Conservation (phyloP, 2,329 filamentous ascomycete species). For the Colletotrichum echinochloae region DNA sequence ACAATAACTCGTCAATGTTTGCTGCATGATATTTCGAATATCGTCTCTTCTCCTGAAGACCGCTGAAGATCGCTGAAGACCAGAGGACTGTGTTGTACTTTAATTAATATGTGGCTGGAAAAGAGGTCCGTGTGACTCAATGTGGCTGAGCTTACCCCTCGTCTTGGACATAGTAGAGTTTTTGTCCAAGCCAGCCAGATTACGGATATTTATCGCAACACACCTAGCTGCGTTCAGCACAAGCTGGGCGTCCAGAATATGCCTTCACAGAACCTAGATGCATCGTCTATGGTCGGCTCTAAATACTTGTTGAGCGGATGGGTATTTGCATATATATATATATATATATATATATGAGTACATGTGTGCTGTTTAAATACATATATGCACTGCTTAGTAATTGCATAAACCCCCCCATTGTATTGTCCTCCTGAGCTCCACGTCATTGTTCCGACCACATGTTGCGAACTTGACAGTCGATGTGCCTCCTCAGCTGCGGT, state of each 20-base stretch:
- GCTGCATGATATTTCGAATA: neutral
- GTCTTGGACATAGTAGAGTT: neutral
- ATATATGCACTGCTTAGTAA: neutral
- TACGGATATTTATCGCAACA: neutral
- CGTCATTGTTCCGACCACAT: constrained; percentile 36
- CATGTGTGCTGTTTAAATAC: too few species aligned
- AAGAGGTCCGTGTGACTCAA: neutral
- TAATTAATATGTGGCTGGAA: constrained; percentile 17
- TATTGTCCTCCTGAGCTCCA: constrained; percentile 17
- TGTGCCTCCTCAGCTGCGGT: constrained; percentile 1
- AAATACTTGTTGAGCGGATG: neutral
- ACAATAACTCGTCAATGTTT: constrained; percentile 2
- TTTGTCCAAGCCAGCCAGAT: neutral
- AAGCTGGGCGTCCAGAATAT: too few species aligned
- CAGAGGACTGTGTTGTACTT: neutral
- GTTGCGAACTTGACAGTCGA: neutral
- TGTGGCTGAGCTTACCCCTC: neutral
- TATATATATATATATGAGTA: neutral
- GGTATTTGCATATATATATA: constrained; percentile 1
- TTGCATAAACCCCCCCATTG: constrained; percentile 20
- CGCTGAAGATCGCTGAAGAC: neutral
- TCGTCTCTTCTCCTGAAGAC: neutral
- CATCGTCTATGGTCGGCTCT: neutral
- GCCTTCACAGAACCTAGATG: neutral
- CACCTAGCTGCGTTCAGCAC: neutral